A percentile compares a stretch with the other conserved stretches of the same genome.
Conservation (phyloP, 148 eudicot genomes). For the Nyssa sinensis region DNA sequence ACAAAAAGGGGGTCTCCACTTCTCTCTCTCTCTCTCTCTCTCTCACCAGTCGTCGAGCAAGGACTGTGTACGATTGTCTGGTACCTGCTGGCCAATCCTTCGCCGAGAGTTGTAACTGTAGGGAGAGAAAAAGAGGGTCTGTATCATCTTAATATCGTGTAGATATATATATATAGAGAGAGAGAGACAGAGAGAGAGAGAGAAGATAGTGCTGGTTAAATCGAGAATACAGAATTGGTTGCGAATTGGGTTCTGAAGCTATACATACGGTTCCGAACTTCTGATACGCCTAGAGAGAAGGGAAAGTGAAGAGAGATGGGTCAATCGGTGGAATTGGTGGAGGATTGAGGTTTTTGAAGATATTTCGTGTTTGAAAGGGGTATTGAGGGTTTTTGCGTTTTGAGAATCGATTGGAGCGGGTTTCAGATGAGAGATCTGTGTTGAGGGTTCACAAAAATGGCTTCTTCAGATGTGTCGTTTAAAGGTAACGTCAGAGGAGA, state of each 20-base stretch:
- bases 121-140: not conserved
- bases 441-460: slow-evolving; percentile 37
- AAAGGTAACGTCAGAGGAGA: slow-evolving; percentile 28
- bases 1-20: too few relatives aligned
- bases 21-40: slow-evolving; percentile 15
- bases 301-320: not conserved
- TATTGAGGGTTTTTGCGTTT: not conserved
- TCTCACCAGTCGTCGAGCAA: slow-evolving; percentile 7
- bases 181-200: not conserved
- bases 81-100: not conserved
- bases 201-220: not conserved
- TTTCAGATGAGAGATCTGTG: slow-evolving; percentile 60
- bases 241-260: not conserved
- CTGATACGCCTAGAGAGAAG: not conserved
- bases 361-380: slow-evolving; percentile 1
- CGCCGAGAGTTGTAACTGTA: not conserved
- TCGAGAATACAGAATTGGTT: not conserved
- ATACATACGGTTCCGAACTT: not conserved
- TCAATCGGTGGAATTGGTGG: not conserved
- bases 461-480: slow-evolving; percentile 48
- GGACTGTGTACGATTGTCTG: slow-evolving; percentile 16
- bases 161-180: not conserved
- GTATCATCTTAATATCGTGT: not conserved
- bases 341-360: slow-evolving; percentile 2
- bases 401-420: slow-evolving; percentile 9